Base-by-base conservation (phyloP, 345 rosid species). In the Bruguiera gymnorhiza region DNA sequence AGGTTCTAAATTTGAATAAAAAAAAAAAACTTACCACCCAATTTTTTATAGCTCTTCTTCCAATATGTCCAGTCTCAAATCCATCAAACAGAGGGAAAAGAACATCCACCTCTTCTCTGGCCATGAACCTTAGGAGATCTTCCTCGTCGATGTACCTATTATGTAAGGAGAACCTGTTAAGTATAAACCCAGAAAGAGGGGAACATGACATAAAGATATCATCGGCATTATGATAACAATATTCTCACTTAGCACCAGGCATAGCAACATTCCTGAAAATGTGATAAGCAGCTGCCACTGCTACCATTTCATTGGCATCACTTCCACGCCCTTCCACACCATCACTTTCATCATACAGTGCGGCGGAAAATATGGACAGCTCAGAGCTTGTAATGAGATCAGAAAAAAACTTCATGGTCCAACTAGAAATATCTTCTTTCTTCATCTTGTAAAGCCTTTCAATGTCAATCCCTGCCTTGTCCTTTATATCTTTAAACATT, bases 351-450 rank as follows among this genome's bases (percentile, higher is more conserved):
- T 88, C 89, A 21, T 87, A 53, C 2, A 86, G 63, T 51, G 80
- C 67, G 0, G 80, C 63, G 0, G 94, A 90, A 72, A 87, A 81
- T 20, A 88, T 83, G 3, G 89, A 78, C 43, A 84, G 78, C 59
- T 88, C 88, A 0, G 90, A 83, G 62, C 70, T 82, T 63, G 80
- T 88, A n/a, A 88, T 83, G 0, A 84, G 79, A 52, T 90, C 95
- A 4, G 84, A 80, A 80, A 90, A 77, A 58, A 79, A 82, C 82
- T 90, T 82, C 94, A 90, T 83, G 20, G 86, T 86, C 97, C 92
- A 87, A 71, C 90, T 79, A 2, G 97, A 86, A 30, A 88, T 94
- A 68, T 84, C 88, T 46, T 88, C 90, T 74, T 73, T 86, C 75
- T 87, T 87, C 86, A 88, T 83, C 68, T 78, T 82, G 63, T 88